Base-by-base conservation (phyloP, 345 rosid genomes). In the Streptanthus diversifolius region DNA sequence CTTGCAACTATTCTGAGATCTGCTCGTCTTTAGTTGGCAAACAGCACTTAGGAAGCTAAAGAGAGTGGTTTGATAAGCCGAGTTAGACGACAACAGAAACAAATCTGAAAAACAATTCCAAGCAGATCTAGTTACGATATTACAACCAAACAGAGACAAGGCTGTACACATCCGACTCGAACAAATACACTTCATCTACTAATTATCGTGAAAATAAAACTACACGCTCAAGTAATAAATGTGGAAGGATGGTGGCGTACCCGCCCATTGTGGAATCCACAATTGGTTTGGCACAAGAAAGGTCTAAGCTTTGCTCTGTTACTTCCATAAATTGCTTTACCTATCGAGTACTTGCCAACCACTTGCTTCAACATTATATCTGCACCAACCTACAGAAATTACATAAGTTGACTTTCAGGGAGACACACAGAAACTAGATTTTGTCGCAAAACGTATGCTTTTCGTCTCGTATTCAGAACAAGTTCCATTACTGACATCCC, bases 351-450 rank as follows among this genome's bases (percentile, higher is more conserved):
- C 80, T 80, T 82, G 54, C 71, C 62, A 68, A 84, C 32, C 15
- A 76, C 86, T 73, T 84, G 85, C 80, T 76, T 88, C 79, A 86
- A 78, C 87, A 84, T 84, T 22, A 57, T 69, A 59, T 19, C 59
- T 53, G 13, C 67, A 71, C 69, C 52, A 66, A 65, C 13, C 41
- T 9, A 65, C 10, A 60, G 14, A 19, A 29, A 29, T 30, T 1
- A 65, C 21, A 21, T 19, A n/a, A 14, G 30, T 14, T 35, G 37
- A 15, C 13, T 54, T 35, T 52, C 27, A 25, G 27, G 27, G 27
- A 56, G 32, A 17, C 19, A 27, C 12, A 25, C 4, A 53, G 2
- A 52, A 51, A 29, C 44, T 37, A 60, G 68, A 40, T 30, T 58
- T 22, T 15, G 39, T 27, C 19, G 25, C 17, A 54, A 54, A 37